These are phyloP conservation scores for Nepenthes alata DNA, from an alignment of 179 eudicot species.

Conservation along the genomic window DNA sequence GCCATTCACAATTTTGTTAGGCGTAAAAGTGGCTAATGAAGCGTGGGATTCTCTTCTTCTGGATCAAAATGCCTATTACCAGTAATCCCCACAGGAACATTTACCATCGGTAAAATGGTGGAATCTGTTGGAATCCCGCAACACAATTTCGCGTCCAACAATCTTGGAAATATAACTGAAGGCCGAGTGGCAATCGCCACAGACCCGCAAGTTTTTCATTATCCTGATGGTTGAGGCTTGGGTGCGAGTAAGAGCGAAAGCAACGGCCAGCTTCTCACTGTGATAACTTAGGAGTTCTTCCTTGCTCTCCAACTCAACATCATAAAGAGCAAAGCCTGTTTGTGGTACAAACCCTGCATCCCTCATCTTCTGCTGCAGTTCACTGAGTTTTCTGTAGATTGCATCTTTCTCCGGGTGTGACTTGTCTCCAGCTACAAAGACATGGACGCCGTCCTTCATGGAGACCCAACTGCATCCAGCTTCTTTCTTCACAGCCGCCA, in stretches of 20 bases:
- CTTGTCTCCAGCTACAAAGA: conserved; percentile 58
- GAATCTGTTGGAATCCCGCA: conserved; percentile 58
- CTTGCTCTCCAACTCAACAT: conserved; percentile 57
- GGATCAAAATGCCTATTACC: conserved; percentile 20
- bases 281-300: conserved; percentile 66
- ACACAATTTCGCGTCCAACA: conserved; percentile 40
- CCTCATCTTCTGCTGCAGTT: conserved; percentile 43
- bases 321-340: conserved; percentile 41
- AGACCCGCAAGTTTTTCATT: conserved; percentile 67
- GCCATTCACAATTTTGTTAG: too few relatives aligned
- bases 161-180: conserved; percentile 50
- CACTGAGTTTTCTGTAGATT: conserved; percentile 40
- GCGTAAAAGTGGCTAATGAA: too few relatives aligned
- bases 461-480: conserved; percentile 79
- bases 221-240: conserved; percentile 54
- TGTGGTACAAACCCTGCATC: conserved; percentile 55
- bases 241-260: conserved; percentile 52
- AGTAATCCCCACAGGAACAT: conserved; percentile 69
- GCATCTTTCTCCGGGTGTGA: conserved; percentile 52
- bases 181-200: conserved; percentile 67
- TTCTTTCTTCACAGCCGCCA: conserved; percentile 45
- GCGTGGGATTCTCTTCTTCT: too few relatives aligned
- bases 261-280: conserved; percentile 71
- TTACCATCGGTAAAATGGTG: conserved; percentile 59
- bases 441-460: conserved; percentile 65